Conservation (phyloP, 1,139 yeast species). For the Pichia sp. region DNA sequence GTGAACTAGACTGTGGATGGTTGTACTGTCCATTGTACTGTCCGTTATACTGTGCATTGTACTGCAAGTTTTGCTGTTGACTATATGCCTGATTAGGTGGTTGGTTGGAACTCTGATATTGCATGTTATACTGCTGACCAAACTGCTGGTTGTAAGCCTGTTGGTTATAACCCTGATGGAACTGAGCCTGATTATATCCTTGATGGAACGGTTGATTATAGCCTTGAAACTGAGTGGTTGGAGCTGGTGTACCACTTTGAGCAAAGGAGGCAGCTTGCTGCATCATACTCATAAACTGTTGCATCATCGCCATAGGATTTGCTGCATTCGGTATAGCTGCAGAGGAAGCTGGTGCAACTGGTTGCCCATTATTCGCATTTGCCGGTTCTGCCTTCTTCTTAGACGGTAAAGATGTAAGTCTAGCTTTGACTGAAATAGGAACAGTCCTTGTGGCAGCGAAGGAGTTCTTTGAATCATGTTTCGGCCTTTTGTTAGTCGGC, state of each 20-base stretch:
- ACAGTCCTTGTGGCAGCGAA: not conserved
- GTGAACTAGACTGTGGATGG: not conserved
- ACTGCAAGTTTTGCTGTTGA: not conserved
- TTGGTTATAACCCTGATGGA: constrained; percentile 9
- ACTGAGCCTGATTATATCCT: constrained; percentile 16
- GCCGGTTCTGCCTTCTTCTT: constrained; percentile 1
- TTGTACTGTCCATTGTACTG: constrained; percentile 1
- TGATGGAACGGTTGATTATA: not conserved
- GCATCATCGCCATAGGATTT: constrained; percentile 12
- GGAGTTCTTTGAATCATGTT: constrained; percentile 7
- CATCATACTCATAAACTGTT: constrained; percentile 13
- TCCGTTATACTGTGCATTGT: constrained; percentile 1
- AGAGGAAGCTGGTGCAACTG: not conserved
- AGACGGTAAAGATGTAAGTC: constrained; percentile 22
- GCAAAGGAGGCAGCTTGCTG: constrained; percentile 13
- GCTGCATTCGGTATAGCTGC: not conserved
- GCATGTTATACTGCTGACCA: constrained; percentile 2
- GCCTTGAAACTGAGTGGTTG: not conserved
- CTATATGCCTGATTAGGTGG: constrained; percentile 7
- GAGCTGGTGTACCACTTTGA: too few species aligned
- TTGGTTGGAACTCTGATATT: constrained; percentile 12
- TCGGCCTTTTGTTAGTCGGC: constrained; percentile 2
- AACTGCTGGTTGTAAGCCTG: constrained; percentile 11
- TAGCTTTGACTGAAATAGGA: constrained; percentile 18
- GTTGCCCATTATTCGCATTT: not conserved